Base-by-base conservation (phyloP, 345 rosid species). In the Murraya koenigii region DNA sequence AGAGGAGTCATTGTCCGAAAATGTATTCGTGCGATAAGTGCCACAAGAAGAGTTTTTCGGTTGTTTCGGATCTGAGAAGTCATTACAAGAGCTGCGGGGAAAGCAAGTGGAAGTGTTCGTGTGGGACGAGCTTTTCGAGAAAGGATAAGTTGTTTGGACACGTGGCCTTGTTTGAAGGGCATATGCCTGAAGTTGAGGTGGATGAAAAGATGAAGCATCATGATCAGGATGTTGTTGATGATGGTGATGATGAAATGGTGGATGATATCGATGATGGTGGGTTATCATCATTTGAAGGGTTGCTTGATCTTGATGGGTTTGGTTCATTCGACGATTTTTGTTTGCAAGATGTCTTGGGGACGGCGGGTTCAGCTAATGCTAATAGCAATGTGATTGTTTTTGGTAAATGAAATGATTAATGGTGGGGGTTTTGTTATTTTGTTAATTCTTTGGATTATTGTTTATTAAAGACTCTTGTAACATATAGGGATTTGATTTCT, bases 1-100 rank as follows among this genome's bases (percentile, higher is more conserved):
- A 89, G 89, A 88, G 97, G 84, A 92, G 90, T 70, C 94, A 92
- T 69, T 92, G 97, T 56, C 97, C 97, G 15, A 92, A 90, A 82
- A 89, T 82, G 87, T 89, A 86, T 72, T 52, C 86, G 0, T 92
- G 94, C 59, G 85, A 85, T 47, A 76, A 87, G 23, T 92, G 97
- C 70, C 77, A 86, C 39, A 89, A 85, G 88, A 90, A 88, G 89
- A 84, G 80, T 41, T 90, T 90, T 82, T 86, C 94, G 4, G 90
- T 90, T 67, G 69, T 82, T 38, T 86, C 89, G 74, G 97, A 90
- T 79, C 66, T 92, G 89, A 92, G 80, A 84, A 89, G 88, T 75
- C 94, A 90, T 77, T 36, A 83, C 85, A 90, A 87, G 86, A 90
- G 89, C 54, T 92, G 97, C 44, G 92, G 88, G 61, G 94, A 85